Conservation (phyloP, 495 filamentous ascomycete genomes). For the Apiosordaria backusii region DNA sequence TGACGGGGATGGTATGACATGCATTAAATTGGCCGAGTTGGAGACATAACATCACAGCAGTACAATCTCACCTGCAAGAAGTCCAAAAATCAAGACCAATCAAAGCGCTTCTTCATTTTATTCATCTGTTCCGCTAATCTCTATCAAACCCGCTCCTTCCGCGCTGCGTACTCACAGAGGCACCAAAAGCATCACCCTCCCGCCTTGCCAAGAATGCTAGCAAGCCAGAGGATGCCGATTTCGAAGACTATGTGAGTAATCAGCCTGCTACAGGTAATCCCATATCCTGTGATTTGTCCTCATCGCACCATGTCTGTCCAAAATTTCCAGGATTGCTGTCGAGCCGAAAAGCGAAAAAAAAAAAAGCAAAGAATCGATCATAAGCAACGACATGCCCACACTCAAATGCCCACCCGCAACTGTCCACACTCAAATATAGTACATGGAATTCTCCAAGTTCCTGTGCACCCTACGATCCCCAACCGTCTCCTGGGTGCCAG, state of each 20-base stretch:
- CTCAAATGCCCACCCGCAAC: background rate
- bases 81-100: too few relatives aligned
- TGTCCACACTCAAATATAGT: constrained; percentile 59
- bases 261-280: background rate
- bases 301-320: too few relatives aligned
- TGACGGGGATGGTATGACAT: too few relatives aligned
- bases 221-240: background rate
- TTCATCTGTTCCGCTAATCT: background rate
- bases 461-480: constrained; percentile 36
- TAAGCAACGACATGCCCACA: background rate
- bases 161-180: background rate
- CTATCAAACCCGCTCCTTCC: background rate
- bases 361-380: background rate
- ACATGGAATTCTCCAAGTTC: constrained; percentile 64
- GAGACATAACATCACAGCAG: too few relatives aligned
- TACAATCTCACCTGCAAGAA: too few relatives aligned
- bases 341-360: background rate
- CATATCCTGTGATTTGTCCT: too few relatives aligned
- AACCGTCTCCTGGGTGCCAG: background rate
- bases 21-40: too few relatives aligned
- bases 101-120: too few relatives aligned
- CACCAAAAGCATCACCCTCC: constrained; percentile 5
- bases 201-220: background rate
- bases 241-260: constrained; percentile 1
- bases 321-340: too few relatives aligned